Evolutionary conservation across 2,329 filamentous ascomycete species (phyloP).

Genomic region (Verticillium longisporum): DNA sequence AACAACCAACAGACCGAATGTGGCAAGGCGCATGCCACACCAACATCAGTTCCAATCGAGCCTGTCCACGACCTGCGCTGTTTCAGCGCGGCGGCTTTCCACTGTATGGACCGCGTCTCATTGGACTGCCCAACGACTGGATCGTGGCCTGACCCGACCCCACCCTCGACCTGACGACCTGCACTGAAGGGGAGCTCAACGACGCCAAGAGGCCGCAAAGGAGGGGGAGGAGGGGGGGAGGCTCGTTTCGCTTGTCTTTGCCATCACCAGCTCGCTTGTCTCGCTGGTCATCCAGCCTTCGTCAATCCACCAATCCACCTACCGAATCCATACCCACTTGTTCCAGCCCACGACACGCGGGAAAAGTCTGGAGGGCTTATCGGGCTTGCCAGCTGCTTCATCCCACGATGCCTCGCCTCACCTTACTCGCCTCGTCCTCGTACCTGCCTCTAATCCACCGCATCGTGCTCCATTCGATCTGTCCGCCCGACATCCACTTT

Average conservation of each 20-base stretch:
- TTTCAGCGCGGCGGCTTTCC: slow-evolving; percentile 8
- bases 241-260: background rate
- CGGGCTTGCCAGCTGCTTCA: background rate
- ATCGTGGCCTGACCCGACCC: background rate
- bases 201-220: background rate
- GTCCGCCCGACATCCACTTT: background rate
- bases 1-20: background rate
- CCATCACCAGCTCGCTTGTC: background rate
- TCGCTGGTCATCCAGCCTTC: background rate
- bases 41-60: slow-evolving; percentile 5
- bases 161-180: background rate
- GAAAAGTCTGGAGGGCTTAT: background rate
- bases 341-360: background rate
- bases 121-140: slow-evolving; percentile 4
- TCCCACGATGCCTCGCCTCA: background rate
- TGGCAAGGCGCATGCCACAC: background rate
- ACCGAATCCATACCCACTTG: background rate
- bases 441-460: background rate
- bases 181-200: background rate
- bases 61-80: slow-evolving; percentile 6
- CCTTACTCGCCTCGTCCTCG: background rate
- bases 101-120: slow-evolving; percentile 5
- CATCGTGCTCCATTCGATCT: background rate
- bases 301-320: background rate
- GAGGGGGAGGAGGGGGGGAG: background rate